Evolutionary conservation across 1,284 basidiomycete genomes (phyloP).

Genomic region (Irpex sp.): DNA sequence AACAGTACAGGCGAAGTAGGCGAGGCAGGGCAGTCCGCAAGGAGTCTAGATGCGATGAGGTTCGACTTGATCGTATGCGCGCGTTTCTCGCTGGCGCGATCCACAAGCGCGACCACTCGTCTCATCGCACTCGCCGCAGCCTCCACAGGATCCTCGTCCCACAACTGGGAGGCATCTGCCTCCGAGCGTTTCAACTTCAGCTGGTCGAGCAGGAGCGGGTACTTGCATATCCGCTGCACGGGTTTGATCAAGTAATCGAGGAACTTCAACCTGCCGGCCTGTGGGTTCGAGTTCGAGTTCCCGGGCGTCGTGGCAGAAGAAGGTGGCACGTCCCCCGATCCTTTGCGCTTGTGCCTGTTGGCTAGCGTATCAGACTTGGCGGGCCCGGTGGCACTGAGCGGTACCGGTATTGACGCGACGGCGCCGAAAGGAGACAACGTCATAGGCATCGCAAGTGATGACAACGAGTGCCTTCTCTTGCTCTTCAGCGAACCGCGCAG

Average conservation of each 20-base stretch:
- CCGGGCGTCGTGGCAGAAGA: constrained; percentile 4
- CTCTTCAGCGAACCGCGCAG: constrained; percentile 5
- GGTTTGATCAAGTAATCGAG: constrained; percentile 88
- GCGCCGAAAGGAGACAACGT: constrained; percentile 1
- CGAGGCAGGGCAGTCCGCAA: constrained; percentile 10
- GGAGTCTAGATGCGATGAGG: constrained; percentile 62
- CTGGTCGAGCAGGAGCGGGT: constrained; percentile 81
- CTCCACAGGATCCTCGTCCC: constrained; percentile 8
- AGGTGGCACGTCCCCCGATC: constrained; percentile 3
- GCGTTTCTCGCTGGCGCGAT: constrained; percentile 47
- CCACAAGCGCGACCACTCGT: constrained; percentile 48
- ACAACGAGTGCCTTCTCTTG: constrained; percentile 10
- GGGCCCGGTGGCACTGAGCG: not conserved
- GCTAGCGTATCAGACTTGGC: constrained; percentile 8
- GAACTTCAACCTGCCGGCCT: constrained; percentile 48
- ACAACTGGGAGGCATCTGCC: not conserved
- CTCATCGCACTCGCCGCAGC: constrained; percentile 57
- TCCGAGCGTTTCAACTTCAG: constrained; percentile 38
- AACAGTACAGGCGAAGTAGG: constrained; percentile 7
- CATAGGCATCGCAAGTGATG: not conserved
- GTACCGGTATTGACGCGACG: not conserved
- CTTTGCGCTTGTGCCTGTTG: constrained; percentile 9
- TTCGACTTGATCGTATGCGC: constrained; percentile 58
- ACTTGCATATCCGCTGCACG: constrained; percentile 88
- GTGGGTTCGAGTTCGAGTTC: constrained; percentile 14